phyloP scores from a whole-genome alignment of 2,329 filamentous ascomycete species.

The Colletotrichum sp. region DNA sequence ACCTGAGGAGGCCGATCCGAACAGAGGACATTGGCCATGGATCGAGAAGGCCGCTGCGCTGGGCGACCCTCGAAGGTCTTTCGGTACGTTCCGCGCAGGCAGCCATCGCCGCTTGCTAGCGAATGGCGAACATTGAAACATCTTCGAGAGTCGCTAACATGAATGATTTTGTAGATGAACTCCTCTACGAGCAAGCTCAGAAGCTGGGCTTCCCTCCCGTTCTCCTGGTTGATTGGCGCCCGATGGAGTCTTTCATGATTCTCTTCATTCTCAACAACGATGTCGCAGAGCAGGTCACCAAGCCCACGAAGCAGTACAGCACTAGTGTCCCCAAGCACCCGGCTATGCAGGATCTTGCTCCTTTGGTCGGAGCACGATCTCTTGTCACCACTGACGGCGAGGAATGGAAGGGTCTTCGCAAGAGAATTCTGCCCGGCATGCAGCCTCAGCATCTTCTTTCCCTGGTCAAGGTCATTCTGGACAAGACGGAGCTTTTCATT shows the following conservation, averaged over 20 bases:
- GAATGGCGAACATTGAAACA: not conserved
- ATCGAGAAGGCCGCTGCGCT: conserved; percentile 10
- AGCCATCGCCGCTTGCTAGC: not conserved
- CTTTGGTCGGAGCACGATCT: conserved; percentile 9
- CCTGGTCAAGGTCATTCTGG: conserved; percentile 33
- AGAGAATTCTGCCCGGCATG: conserved; percentile 10
- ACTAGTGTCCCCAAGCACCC: conserved; percentile 18
- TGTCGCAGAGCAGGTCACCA: conserved; percentile 13
- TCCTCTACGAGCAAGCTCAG: conserved; percentile 7
- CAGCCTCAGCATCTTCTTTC: conserved; percentile 29
- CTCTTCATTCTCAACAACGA: conserved; percentile 15
- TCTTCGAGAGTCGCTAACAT: not conserved
- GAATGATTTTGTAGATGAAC: not conserved
- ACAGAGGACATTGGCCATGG: conserved; percentile 16
- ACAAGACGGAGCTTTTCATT: conserved; percentile 8
- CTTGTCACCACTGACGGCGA: conserved; percentile 14
- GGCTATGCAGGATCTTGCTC: conserved; percentile 6
- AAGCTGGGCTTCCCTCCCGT: conserved; percentile 10
- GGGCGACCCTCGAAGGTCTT: conserved; percentile 10
- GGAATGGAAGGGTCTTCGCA: conserved; percentile 11
- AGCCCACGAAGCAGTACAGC: conserved; percentile 10
- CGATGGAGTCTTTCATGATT: conserved; percentile 3
- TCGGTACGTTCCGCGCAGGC: not conserved
- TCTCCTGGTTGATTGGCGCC: conserved; percentile 9
- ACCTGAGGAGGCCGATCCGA: conserved; percentile 7